Evolutionary conservation across 768 basidiomycete genomes (phyloP).

Genomic region (Kwoniella sp.): DNA sequence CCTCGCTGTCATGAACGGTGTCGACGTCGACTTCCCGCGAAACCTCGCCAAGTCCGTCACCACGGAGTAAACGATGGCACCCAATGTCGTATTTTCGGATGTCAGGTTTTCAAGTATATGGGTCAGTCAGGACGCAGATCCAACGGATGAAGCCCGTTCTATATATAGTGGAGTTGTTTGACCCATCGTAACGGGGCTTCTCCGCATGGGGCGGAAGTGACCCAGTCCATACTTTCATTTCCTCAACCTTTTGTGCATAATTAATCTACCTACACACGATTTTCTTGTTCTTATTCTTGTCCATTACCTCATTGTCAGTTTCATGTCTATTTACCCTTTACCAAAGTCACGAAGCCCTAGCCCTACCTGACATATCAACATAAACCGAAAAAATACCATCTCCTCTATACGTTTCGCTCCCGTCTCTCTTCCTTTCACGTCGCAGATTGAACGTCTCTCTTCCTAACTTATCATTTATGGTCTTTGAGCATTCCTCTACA

Average conservation of each 20-base stretch:
- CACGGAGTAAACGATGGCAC: slow-evolving; percentile 35
- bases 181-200: neutral
- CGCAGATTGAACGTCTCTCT: no score
- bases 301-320: neutral
- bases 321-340: neutral
- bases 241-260: neutral
- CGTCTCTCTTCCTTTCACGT: no score
- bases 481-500: neutral
- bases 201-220: no score
- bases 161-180: neutral
- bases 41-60: slow-evolving; percentile 66
- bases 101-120: neutral
- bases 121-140: neutral
- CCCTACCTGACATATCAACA: neutral
- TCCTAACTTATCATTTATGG: neutral
- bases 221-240: neutral
- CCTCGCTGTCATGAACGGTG: slow-evolving; percentile 90
- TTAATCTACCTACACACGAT: neutral
- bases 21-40: slow-evolving; percentile 97
- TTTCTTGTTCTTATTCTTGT: no score
- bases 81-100: neutral
- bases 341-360: neutral
- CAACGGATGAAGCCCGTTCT: no score
- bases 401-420: no score
- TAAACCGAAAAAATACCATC: neutral